phyloP scores from a whole-genome alignment of 306 rosid species.

The Casuarina equisetifolia region DNA sequence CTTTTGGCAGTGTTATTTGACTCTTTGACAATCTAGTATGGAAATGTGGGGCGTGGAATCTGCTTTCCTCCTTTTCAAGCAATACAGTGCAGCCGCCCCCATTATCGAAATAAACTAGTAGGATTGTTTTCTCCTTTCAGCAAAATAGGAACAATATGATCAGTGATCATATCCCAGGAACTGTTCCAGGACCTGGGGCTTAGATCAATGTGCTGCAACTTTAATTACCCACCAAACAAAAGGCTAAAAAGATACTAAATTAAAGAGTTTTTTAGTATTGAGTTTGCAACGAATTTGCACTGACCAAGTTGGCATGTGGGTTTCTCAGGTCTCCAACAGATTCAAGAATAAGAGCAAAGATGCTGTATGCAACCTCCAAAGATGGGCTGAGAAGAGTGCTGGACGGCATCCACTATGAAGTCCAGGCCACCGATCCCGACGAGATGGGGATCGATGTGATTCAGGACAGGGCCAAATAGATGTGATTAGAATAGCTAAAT shows the following conservation, averaged over 20 bases:
- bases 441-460: conserved; percentile 96
- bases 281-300: not conserved
- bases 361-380: conserved; percentile 92
- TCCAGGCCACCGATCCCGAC: conserved; percentile 94
- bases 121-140: not conserved
- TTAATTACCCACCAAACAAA: too few relatives aligned
- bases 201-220: too few relatives aligned
- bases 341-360: conserved; percentile 94
- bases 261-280: not conserved
- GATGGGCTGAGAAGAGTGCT: conserved; percentile 89
- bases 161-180: not conserved
- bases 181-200: not conserved
- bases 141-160: not conserved
- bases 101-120: not conserved
- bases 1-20: not conserved
- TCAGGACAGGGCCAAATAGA: conserved; percentile 57
- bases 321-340: conserved; percentile 82
- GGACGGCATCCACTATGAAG: conserved; percentile 86
- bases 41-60: not conserved
- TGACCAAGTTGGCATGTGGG: too few relatives aligned
- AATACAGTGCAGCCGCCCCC: not conserved
- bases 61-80: not conserved
- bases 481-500: too few relatives aligned
- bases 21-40: not conserved
- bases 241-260: too few relatives aligned